phyloP scores from a whole-genome alignment of 495 filamentous ascomycete genomes.

The Aspergillus funiculosus region DNA sequence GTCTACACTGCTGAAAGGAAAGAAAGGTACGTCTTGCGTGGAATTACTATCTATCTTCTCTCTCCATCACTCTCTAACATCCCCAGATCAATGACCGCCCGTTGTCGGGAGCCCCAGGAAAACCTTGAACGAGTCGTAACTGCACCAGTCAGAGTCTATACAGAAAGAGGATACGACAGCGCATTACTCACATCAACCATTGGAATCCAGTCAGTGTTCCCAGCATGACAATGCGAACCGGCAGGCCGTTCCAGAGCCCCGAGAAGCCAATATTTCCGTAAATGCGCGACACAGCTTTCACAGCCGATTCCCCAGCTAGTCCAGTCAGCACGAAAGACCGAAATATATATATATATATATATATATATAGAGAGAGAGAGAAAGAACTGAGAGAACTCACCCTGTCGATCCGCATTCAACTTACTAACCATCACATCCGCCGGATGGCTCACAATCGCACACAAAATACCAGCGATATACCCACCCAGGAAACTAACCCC shows the following conservation, averaged over 20 bases:
- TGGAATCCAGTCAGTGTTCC: conserved; percentile 65
- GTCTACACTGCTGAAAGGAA: too few relatives aligned
- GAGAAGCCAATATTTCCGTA: conserved; percentile 68
- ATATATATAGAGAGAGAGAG: conserved; percentile 4
- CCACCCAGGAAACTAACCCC: conserved; percentile 64
- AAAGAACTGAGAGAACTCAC: conserved; percentile 35
- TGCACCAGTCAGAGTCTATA: too few relatives aligned
- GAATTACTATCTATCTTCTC: too few relatives aligned
- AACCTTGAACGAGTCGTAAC: conserved; percentile 73
- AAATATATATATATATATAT: not conserved
- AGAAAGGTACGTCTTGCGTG: too few relatives aligned
- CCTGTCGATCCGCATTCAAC: conserved; percentile 58
- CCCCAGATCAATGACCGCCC: conserved; percentile 45
- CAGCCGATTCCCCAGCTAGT: conserved; percentile 57
- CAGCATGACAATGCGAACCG: conserved; percentile 61
- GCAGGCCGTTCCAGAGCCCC: conserved; percentile 65
- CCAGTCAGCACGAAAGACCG: conserved; percentile 5
- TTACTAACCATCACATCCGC: conserved; percentile 73
- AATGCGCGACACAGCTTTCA: conserved; percentile 56
- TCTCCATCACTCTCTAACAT: not conserved
- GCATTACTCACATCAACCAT: conserved; percentile 63
- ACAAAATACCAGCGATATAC: conserved; percentile 67
- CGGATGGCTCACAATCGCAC: conserved; percentile 58
- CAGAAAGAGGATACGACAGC: too few relatives aligned
- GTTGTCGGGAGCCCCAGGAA: conserved; percentile 64